Base-by-base conservation (phyloP, 176 grass and related monocot species). In the Juncus effusus region DNA sequence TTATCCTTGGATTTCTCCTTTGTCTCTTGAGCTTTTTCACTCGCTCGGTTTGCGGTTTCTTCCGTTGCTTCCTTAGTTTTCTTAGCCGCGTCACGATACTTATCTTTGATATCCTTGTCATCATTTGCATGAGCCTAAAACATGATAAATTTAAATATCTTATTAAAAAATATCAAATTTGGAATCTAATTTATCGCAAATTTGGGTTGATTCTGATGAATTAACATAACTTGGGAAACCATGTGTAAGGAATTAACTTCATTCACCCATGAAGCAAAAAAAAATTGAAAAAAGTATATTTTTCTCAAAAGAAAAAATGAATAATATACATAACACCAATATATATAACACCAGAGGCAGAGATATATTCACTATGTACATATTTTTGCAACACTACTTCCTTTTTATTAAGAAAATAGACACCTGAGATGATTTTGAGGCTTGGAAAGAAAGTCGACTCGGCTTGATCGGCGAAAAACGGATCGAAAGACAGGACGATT, bases 341-440 rank as follows among this genome's bases (percentile, higher is more conserved):
- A 7, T 62, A 13, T 12, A 35, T 58, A 47, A 47, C 15, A 11
- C 42, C 19, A 28, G 19, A 28, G 19, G 19, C 19, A 28, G 19
- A 0, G 19, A 28, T 28, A 28, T 28, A 28, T 28, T 28, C 0
- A 28, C 19, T 28, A 28, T 28, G 19, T 1, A 28, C 19, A 28
- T 28, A 28, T 28, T 28, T 28, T 28, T 28, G 19, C 19, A 28
- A 28, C 19, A 28, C 0, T 28, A 28, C 19, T 28, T 28, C 19
- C 19, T 28, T 28, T 28, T 28, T 28, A 28, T 28, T 28, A 28
- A 38, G 15, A n/a, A 42, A 40, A 28, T 11, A 11, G 13, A 12
- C 58, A 95, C 91, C 91, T 85, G 84, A 40, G 84, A 90, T 38
- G 87, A 90, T 36, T 67, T 82, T 4, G 76, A 79, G 2, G 75